Percentiles rank a stretch among this genome's conserved stretches.
Conservation (phyloP, 1,284 basidiomycete species). For the Malassezia psittaci region DNA sequence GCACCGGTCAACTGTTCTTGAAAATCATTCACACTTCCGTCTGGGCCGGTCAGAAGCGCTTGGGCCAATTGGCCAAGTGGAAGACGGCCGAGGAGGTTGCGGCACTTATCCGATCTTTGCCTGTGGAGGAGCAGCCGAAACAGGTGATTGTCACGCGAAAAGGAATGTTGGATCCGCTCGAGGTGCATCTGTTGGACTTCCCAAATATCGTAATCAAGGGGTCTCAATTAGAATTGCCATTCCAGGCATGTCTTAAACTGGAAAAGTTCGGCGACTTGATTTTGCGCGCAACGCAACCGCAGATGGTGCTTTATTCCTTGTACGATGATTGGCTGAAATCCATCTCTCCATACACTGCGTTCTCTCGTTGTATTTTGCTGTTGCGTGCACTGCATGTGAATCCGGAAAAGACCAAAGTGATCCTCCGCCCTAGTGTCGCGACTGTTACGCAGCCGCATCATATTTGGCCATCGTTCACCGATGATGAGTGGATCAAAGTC, state of each 20-base stretch:
- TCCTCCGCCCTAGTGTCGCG: conserved; percentile 49
- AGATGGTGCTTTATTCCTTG: conserved; percentile 96
- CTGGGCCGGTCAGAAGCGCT: conserved; percentile 99
- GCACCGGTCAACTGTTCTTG: conserved; percentile 93
- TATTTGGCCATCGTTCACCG: conserved; percentile 87
- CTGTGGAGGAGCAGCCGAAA: conserved; percentile 98
- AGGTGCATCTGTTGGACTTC: conserved; percentile 95
- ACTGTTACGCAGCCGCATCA: conserved; percentile 94
- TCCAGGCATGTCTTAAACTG: conserved; percentile 99
- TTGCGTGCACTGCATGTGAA: conserved; percentile 96
- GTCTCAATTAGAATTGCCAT: conserved; percentile 90
- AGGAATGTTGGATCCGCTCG: conserved; percentile 84
- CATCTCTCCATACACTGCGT: conserved; percentile 96
- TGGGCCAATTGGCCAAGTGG: conserved; percentile 98
- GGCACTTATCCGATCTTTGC: conserved; percentile 86
- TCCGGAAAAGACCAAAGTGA: conserved; percentile 89
- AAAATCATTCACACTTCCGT: conserved; percentile 99
- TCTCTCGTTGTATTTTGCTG: conserved; percentile 89
- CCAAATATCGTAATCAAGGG: conserved; percentile 99
- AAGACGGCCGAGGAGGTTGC: conserved; percentile 99
- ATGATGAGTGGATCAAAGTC: conserved; percentile 99
- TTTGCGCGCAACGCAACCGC: conserved; percentile 90
- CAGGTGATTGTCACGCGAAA: conserved; percentile 98
- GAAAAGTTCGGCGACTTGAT: conserved; percentile 99
- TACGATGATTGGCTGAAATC: conserved; percentile 99